phyloP scores from a whole-genome alignment of 345 rosid species.

The Fremontodendron californicum region DNA sequence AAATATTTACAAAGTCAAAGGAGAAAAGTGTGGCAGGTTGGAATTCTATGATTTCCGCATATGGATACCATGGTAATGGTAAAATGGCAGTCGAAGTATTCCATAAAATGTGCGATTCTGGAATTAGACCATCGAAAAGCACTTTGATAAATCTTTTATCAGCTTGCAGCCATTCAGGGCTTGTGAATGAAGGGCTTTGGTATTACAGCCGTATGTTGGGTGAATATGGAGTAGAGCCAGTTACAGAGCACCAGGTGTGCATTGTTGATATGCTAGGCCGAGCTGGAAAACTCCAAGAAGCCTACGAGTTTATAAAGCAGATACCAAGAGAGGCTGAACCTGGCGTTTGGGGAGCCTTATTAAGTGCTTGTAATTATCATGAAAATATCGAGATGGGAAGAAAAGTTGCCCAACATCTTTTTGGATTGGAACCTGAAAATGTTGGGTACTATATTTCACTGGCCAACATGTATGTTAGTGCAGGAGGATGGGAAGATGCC shows the following conservation, averaged over 20 bases:
- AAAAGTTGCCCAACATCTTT: conserved; percentile 50
- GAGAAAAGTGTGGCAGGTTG: conserved; percentile 43
- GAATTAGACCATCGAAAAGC: conserved; percentile 43
- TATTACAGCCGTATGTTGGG: conserved; percentile 39
- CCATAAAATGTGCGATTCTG: conserved; percentile 32
- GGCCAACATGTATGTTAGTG: conserved; percentile 15
- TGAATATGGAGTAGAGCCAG: conserved; percentile 37
- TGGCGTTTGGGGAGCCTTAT: conserved; percentile 49
- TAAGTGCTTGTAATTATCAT: conserved; percentile 55
- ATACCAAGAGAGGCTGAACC: conserved; percentile 51
- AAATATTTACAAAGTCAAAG: conserved; percentile 43
- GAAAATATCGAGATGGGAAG: conserved; percentile 53
- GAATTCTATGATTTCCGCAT: conserved; percentile 53
- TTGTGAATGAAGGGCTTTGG: conserved; percentile 46
- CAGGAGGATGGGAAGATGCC: conserved; percentile 20
- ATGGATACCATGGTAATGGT: conserved; percentile 59
- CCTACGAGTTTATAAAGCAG: conserved; percentile 36
- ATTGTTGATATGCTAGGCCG: conserved; percentile 59
- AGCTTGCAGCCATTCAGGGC: conserved; percentile 73
- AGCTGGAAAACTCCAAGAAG: conserved; percentile 46
- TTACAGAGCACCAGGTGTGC: conserved; percentile 57
- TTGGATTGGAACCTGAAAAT: conserved; percentile 56
- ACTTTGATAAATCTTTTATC: conserved; percentile 50
- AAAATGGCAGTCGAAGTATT: conserved; percentile 43
- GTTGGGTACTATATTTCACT: conserved; percentile 29